Evolutionary conservation across 1,284 basidiomycete genomes (phyloP), one percentile per base, ranked within the genome.

Genomic region (Apiotrichum brassicae): DNA sequence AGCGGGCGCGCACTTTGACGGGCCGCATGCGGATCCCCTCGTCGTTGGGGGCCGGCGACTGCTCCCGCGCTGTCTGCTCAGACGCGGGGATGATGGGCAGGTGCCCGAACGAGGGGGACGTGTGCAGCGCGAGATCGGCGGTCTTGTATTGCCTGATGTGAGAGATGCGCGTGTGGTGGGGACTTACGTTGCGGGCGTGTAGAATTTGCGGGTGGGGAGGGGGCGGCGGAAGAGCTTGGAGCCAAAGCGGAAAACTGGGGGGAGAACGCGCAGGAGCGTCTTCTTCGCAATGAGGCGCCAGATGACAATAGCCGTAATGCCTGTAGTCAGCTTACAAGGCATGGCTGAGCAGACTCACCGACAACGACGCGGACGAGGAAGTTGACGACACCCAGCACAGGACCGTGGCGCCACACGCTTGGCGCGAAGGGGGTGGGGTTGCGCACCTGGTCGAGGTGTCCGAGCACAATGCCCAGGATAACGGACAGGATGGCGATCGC

Each of bases 401-500:
- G 26, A 6, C 54, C 54, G 23, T 51, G 9, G 16, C 22, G 11
- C 48, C 48, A 50, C 6, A 56, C 19, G 13, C 40, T 39, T 14
- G 49, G 49, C 0, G 43, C 46, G 7, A 25, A 13, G 30, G 16
- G 5, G 19, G 24, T 8, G 8, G 46, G 34, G 46, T 48, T 37
- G 46, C 25, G 56, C 47, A 46, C 48, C 14, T 49, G 51, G 47
- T 76, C 77, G 84, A 87, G 91, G 45, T 81, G 76, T 0, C 82
- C 82, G 1, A 92, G 66, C 19, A 82, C 76, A n/a, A 79, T 76
- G 18, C 94, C 94, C 46, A 87, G 77, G 14, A 88, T 78, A 37
- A 93, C 91, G 12, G 87, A 85, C 20, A 89, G 75, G 61, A 94
- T 87, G 0, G 94, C 92, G 48, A 97, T 94, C 5, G 92, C 89